Conservation (phyloP, 2,329 filamentous ascomycete species). For the Trichoderma cornu-damae region DNA sequence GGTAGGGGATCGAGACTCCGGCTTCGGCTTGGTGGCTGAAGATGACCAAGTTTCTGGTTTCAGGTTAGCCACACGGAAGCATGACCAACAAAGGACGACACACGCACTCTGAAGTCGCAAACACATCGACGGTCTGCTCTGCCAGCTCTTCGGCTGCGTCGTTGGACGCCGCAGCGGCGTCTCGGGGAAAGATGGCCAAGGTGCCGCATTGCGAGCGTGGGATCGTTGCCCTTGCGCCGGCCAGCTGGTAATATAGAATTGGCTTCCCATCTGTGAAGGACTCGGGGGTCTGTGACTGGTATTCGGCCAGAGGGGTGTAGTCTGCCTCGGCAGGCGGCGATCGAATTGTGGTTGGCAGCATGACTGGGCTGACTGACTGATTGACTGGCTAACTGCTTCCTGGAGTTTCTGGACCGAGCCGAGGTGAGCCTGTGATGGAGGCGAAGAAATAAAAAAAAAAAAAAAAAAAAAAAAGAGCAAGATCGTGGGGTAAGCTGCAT, state of each 20-base stretch:
- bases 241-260: conserved; percentile 60
- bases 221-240: conserved; percentile 53
- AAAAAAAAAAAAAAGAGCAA: not conserved
- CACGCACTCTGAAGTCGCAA: conserved; percentile 54
- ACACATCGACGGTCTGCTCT: conserved; percentile 51
- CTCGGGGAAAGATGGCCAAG: conserved; percentile 50
- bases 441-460: not conserved
- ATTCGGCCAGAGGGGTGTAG: conserved; percentile 62
- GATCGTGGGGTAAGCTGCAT: conserved; percentile 20
- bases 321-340: conserved; percentile 51
- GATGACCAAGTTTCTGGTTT: conserved; percentile 47
- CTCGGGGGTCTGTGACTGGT: conserved; percentile 66
- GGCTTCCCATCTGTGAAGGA: conserved; percentile 68
- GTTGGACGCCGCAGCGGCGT: conserved; percentile 30
- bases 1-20: conserved; percentile 68
- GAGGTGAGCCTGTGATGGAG: not conserved
- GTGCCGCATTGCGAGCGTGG: conserved; percentile 49
- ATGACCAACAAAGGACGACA: not conserved
- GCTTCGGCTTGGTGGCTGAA: conserved; percentile 54
- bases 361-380: too few relatives aligned
- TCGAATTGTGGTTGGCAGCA: conserved; percentile 52
- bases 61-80: not conserved
- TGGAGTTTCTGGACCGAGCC: not conserved
- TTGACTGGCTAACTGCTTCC: too few relatives aligned
- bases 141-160: conserved; percentile 29